Evolutionary conservation across 2,329 filamentous ascomycete genomes (phyloP).

Genomic region (Fusarium redolens): DNA sequence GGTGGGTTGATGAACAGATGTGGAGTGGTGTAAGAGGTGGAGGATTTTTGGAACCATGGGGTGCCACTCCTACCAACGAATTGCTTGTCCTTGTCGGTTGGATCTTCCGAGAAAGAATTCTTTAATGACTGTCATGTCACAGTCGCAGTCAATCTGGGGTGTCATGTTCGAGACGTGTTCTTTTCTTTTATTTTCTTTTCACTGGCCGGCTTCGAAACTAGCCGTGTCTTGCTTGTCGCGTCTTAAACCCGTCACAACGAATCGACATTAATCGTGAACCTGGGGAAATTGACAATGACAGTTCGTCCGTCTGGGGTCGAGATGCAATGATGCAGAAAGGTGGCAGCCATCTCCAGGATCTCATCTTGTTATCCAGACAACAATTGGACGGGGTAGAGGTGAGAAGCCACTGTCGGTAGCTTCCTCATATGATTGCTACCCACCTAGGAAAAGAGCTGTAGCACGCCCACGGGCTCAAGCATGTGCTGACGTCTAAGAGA

Average conservation of each 20-base stretch:
- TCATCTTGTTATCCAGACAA: conserved; percentile 19
- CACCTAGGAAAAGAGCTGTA: conserved; percentile 34
- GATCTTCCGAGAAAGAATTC: conserved; percentile 29
- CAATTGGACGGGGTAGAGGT: conserved; percentile 7
- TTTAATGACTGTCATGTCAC: conserved; percentile 7
- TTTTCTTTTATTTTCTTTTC: conserved; percentile 16
- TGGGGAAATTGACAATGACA: conserved; percentile 10
- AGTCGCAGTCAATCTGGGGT: conserved; percentile 15
- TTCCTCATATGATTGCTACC: conserved; percentile 26
- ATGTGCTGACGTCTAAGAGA: conserved; percentile 9
- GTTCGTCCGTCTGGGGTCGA: background rate
- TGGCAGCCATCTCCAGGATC: conserved; percentile 37
- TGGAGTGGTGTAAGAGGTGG: conserved; percentile 45
- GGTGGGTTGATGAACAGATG: conserved; percentile 47
- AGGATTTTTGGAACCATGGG: conserved; percentile 38
- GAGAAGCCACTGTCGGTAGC: background rate
- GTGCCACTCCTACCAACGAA: conserved; percentile 29
- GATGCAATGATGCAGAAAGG: conserved; percentile 2
- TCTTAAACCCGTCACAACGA: background rate
- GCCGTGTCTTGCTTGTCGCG: conserved; percentile 1
- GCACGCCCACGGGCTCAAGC: background rate
- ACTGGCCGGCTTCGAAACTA: conserved; percentile 7
- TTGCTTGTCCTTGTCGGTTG: conserved; percentile 33
- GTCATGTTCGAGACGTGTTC: conserved; percentile 27
- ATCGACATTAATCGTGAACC: conserved; percentile 1